A percentile compares a stretch with the other conserved stretches of the same genome.
These are phyloP conservation scores for Metarhizium sp. DNA, from an alignment of 2,329 filamentous ascomycete species.

Conservation along the genomic window DNA sequence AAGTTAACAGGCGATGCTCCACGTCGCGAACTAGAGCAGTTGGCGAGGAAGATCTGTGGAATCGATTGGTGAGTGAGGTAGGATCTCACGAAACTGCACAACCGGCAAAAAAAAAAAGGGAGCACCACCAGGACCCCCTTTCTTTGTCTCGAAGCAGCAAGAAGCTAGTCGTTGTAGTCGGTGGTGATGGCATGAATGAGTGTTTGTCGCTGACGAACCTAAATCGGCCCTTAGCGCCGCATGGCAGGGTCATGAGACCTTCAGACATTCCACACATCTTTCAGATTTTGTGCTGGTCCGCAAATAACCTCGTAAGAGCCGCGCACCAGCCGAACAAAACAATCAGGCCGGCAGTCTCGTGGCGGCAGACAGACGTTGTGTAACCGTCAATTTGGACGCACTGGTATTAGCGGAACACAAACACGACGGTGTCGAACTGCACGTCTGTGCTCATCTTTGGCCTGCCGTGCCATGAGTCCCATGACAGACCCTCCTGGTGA, in stretches of 20 bases:
- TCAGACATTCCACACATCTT: slow-evolving; percentile 13
- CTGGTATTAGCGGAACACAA: neutral
- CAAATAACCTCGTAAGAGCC: slow-evolving; percentile 6
- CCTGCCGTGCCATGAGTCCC: neutral
- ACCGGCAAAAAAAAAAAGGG: slow-evolving; percentile 6
- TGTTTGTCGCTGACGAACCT: slow-evolving; percentile 6
- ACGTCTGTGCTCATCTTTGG: neutral
- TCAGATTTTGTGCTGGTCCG: slow-evolving; percentile 5
- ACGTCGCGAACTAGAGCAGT: slow-evolving; percentile 11
- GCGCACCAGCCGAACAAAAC: slow-evolving; percentile 1
- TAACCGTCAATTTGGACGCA: neutral
- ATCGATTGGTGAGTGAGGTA: neutral
- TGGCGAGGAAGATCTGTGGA: slow-evolving; percentile 4
- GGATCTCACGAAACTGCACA: neutral
- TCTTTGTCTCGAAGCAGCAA: slow-evolving; percentile 1
- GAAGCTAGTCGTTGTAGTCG: neutral
- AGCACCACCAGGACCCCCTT: neutral
- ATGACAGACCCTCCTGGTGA: neutral
- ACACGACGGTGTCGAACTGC: neutral
- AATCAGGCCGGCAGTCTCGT: neutral
- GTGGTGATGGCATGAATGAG: neutral
- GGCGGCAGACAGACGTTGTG: neutral
- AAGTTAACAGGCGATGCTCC: slow-evolving; percentile 7
- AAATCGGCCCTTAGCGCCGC: slow-evolving; percentile 18
- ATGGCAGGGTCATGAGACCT: slow-evolving; percentile 22